A percentile compares a stretch with the other conserved stretches of the same genome.
phyloP scores from a whole-genome alignment of 176 grass and related monocot species.

The Hordeum marinum region DNA sequence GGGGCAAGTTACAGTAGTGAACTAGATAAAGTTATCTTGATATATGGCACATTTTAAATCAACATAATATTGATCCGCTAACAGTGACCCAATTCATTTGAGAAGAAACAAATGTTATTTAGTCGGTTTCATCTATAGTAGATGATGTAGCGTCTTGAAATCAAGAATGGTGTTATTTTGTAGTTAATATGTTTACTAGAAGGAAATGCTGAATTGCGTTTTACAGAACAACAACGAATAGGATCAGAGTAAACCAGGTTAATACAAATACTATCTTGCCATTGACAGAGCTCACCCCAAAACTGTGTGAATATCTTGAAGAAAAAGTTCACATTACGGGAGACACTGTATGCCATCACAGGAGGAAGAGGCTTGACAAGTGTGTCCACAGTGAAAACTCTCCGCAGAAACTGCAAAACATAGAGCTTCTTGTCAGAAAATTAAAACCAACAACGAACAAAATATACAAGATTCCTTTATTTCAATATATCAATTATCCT shows the following conservation, averaged over 20 bases:
- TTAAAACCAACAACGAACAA: background rate
- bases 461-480: background rate
- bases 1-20: background rate
- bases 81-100: background rate
- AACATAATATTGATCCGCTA: background rate
- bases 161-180: background rate
- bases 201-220: background rate
- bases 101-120: constrained; percentile 5
- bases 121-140: background rate
- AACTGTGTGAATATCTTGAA: constrained; percentile 94
- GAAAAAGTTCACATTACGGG: constrained; percentile 84
- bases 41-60: background rate
- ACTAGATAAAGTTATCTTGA: background rate
- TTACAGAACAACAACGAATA: background rate
- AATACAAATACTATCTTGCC: constrained; percentile 21
- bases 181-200: background rate
- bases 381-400: constrained; percentile 88
- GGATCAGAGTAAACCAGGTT: background rate
- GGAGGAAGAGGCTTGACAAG: constrained; percentile 96
- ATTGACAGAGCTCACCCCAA: constrained; percentile 63
- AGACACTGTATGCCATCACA: constrained; percentile 83
- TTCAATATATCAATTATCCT: background rate
- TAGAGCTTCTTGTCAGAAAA: constrained; percentile 18
- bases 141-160: background rate
- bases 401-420: constrained; percentile 74